Percentiles rank a stretch among this genome's conserved stretches.
phyloP scores from a whole-genome alignment of 1,284 basidiomycete species.

The Acaromyces ingoldii region DNA sequence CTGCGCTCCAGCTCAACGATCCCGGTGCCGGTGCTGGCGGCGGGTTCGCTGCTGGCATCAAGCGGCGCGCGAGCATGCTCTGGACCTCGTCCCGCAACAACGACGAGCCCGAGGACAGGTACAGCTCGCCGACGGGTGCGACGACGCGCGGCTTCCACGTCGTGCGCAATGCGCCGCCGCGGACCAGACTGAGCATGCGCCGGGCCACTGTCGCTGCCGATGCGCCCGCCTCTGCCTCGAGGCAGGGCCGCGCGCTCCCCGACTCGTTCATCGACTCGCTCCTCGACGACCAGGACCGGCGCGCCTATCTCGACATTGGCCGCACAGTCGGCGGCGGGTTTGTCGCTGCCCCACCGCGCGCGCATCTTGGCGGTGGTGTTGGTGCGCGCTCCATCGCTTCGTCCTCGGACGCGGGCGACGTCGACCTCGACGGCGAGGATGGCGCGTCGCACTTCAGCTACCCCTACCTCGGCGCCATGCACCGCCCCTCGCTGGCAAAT shows the following conservation, averaged over 20 bases:
- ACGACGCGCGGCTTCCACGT: slow-evolving; percentile 10
- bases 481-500: slow-evolving; percentile 16
- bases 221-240: slow-evolving; percentile 12
- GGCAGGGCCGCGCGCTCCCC: slow-evolving; percentile 12
- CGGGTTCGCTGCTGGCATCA: slow-evolving; percentile 10
- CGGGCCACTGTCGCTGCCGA: slow-evolving; percentile 7
- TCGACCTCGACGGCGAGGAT: neutral
- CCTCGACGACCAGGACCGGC: slow-evolving; percentile 11
- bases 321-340: slow-evolving; percentile 2
- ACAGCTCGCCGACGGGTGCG: neutral
- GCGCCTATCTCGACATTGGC: neutral
- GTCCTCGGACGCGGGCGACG: too few relatives aligned
- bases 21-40: slow-evolving; percentile 7
- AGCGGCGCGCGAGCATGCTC: neutral
- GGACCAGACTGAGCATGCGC: slow-evolving; percentile 11
- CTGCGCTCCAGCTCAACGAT: slow-evolving; percentile 14
- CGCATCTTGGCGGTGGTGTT: too few relatives aligned
- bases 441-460: slow-evolving; percentile 32
- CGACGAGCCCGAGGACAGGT: neutral
- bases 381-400: too few relatives aligned
- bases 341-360: too few relatives aligned
- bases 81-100: neutral
- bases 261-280: slow-evolving; percentile 24
- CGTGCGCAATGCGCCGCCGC: slow-evolving; percentile 1
- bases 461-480: slow-evolving; percentile 35